Evolutionary conservation across 2,329 filamentous ascomycete genomes (phyloP).

Genomic region (Helminthosporium solani): DNA sequence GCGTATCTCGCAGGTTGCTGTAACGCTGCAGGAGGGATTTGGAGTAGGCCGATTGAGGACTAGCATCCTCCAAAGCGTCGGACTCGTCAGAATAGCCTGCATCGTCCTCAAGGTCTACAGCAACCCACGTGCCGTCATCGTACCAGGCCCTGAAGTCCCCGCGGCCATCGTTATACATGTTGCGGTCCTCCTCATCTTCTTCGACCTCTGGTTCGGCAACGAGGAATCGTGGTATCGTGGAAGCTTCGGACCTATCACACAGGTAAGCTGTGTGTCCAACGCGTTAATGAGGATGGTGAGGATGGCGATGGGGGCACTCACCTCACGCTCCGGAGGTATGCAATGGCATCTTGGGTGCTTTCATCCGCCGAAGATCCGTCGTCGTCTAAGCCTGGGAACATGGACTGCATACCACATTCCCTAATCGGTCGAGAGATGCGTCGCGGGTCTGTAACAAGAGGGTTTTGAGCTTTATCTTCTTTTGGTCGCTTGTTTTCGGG

Average conservation of each 20-base stretch:
- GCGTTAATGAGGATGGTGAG: constrained; percentile 4
- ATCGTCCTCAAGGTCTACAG: constrained; percentile 45
- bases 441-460: constrained; percentile 2
- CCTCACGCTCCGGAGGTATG: constrained; percentile 40
- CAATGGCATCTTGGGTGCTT: constrained; percentile 30
- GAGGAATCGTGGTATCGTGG: constrained; percentile 68
- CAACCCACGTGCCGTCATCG: constrained; percentile 75
- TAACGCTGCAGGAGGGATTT: constrained; percentile 66
- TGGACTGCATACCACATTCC: constrained; percentile 32
- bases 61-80: constrained; percentile 8
- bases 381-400: constrained; percentile 32
- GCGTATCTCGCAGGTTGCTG: constrained; percentile 59
- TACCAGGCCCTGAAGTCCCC: constrained; percentile 66
- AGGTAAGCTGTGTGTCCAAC: constrained; percentile 19
- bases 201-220: constrained; percentile 47
- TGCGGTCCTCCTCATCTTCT: constrained; percentile 23
- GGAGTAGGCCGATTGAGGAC: constrained; percentile 67
- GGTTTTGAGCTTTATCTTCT: constrained; percentile 5
- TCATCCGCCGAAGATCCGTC: constrained; percentile 32
- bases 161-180: constrained; percentile 52
- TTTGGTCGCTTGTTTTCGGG: constrained; percentile 19
- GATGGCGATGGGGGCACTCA: constrained; percentile 12
- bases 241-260: constrained; percentile 68
- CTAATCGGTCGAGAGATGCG: constrained; percentile 9
- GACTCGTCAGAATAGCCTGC: constrained; percentile 7